Evolutionary conservation across 331 rosid genomes (phyloP), one percentile per base, ranked within the genome.

Genomic region (Quercus tomentella): DNA sequence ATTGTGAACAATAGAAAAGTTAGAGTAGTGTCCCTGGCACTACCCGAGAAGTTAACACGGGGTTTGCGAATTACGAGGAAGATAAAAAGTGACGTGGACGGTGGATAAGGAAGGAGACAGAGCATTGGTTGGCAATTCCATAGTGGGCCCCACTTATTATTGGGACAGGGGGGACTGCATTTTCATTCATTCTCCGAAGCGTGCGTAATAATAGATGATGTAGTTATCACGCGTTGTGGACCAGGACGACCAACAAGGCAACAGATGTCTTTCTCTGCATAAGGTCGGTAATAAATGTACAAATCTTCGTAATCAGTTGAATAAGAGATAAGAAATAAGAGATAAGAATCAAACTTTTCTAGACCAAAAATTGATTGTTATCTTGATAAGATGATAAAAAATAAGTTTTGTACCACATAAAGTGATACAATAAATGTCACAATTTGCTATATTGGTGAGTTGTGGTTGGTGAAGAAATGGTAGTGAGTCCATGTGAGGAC

Each of bases 71-170:
- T 49, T 14, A 4, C 55, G 82, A 61, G 67, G 82, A 71, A 71
- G 51, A 33, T 49, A 55, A 56, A 66, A 57, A 72, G 74, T 60
- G 49, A 74, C 82, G 82, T 83, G 91, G 84, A 82, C 82, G 84
- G 81, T 58, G 45, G 79, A 58, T 82, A 69, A 26, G 11, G 21
- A 16, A 6, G 28, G 73, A n/a, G 43, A 68, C 67, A 23, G 63
- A 41, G 70, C 28, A 8, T 12, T 60, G 18, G 31, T 3, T n/a
- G 7, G 73, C 73, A 71, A 74, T 31, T 75, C 25, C 56, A 21
- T 28, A 22, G 41, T 49, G 74, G 76, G 8, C 26, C 41, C 68
- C 62, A 10, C 56, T n/a, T 41, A 3, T 28, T 1, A 66, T 7
- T 61, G 65, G 57, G 4, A 15, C 31, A 77, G 81, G 72, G 83